Evolutionary conservation across 208 protist genomes (phyloP).

Genomic region (Trypanosoma boissoni): DNA sequence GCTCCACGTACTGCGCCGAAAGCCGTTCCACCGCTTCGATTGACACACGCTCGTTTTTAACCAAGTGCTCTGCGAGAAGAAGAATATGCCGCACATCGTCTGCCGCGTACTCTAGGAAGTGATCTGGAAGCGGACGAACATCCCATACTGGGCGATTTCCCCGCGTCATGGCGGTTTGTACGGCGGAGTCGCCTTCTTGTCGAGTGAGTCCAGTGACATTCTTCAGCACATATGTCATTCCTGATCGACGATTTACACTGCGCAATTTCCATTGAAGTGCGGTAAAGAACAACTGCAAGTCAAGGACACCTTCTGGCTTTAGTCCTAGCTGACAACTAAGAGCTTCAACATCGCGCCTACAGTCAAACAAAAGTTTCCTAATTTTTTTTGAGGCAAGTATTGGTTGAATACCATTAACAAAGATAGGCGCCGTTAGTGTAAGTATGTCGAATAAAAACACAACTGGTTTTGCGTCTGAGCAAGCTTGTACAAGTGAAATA

Average conservation of each 20-base stretch:
- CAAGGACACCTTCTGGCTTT: slow-evolving; percentile 52
- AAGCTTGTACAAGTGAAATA: slow-evolving; percentile 83
- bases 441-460: slow-evolving; percentile 88
- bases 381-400: slow-evolving; percentile 44
- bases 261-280: slow-evolving; percentile 81
- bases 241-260: slow-evolving; percentile 76
- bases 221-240: slow-evolving; percentile 85
- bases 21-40: slow-evolving; percentile 56
- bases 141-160: slow-evolving; percentile 88
- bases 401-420: slow-evolving; percentile 31
- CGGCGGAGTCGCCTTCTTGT: slow-evolving; percentile 69
- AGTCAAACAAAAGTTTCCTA: slow-evolving; percentile 86
- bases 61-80: slow-evolving; percentile 40
- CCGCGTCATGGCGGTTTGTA: slow-evolving; percentile 82
- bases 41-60: slow-evolving; percentile 22
- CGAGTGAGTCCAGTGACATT: slow-evolving; percentile 58
- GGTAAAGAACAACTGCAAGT: slow-evolving; percentile 85
- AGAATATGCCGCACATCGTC: slow-evolving; percentile 87
- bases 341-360: slow-evolving; percentile 86
- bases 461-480: slow-evolving; percentile 42
- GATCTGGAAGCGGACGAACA: slow-evolving; percentile 75
- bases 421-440: slow-evolving; percentile 36
- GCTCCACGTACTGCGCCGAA: slow-evolving; percentile 68
- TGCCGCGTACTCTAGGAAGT: slow-evolving; percentile 89
- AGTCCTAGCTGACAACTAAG: slow-evolving; percentile 75